Evolutionary conservation across 345 rosid species (phyloP).

Genomic region (Punica granatum): DNA sequence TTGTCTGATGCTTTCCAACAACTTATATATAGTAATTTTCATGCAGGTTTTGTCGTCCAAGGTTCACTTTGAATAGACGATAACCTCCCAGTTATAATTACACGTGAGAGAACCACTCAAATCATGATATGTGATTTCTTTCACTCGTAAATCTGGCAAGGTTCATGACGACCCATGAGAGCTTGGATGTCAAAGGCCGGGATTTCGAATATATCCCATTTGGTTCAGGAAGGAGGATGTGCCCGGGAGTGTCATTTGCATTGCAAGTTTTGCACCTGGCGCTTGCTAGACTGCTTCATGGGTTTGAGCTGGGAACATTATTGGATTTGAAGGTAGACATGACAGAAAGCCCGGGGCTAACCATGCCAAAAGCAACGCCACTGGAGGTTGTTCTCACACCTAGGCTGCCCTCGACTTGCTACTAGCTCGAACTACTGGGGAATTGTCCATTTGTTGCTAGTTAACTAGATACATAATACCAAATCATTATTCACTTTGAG

Average conservation of each 20-base stretch:
- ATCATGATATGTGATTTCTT: too few species aligned
- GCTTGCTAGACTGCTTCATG: slow-evolving; percentile 28
- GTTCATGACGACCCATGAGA: slow-evolving; percentile 20
- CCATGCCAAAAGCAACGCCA: slow-evolving; percentile 13
- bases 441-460: too few species aligned
- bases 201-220: slow-evolving; percentile 33
- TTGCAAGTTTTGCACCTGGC: slow-evolving; percentile 19
- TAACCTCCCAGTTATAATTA: too few species aligned
- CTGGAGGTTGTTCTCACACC: slow-evolving; percentile 20
- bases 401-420: background rate
- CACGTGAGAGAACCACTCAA: too few species aligned
- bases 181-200: slow-evolving; percentile 26
- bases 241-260: slow-evolving; percentile 25
- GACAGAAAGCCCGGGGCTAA: slow-evolving; percentile 14
- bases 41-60: too few species aligned
- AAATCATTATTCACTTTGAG: too few species aligned
- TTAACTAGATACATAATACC: too few species aligned
- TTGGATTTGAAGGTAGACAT: slow-evolving; percentile 14
- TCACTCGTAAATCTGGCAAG: too few species aligned
- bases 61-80: too few species aligned
- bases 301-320: slow-evolving; percentile 17
- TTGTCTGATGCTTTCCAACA: background rate
- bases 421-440: background rate
- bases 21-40: too few species aligned
- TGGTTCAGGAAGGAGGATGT: slow-evolving; percentile 34